Percentiles rank a stretch among this genome's conserved stretches.
Conservation (phyloP, 768 basidiomycete species). For the Leccinum incarnatum region DNA sequence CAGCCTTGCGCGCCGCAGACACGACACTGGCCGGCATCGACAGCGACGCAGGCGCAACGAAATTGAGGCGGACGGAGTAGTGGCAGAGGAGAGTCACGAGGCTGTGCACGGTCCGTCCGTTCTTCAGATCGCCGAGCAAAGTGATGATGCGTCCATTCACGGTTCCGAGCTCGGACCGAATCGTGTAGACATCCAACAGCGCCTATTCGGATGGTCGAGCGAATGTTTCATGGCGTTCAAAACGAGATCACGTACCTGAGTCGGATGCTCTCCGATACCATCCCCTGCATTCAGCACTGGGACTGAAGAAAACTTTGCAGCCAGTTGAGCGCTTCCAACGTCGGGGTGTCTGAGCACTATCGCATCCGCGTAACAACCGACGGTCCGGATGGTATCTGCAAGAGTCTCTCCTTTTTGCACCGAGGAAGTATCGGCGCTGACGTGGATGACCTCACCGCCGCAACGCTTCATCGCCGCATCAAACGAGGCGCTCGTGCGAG, state of each 20-base stretch:
- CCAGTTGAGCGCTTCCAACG: slow-evolving; percentile 88
- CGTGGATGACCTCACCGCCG: slow-evolving; percentile 91
- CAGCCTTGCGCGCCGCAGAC: slow-evolving; percentile 77
- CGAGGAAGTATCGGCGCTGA: slow-evolving; percentile 78
- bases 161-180: slow-evolving; percentile 95
- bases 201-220: slow-evolving; percentile 45
- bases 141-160: slow-evolving; percentile 96
- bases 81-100: slow-evolving; percentile 88
- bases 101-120: slow-evolving; percentile 96
- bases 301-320: slow-evolving; percentile 95
- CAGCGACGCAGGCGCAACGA: slow-evolving; percentile 84
- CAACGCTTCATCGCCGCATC: slow-evolving; percentile 99
- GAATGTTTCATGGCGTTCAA: neutral
- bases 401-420: slow-evolving; percentile 92
- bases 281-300: slow-evolving; percentile 97
- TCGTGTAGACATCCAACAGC: slow-evolving; percentile 86
- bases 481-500: slow-evolving; percentile 92
- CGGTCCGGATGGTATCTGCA: slow-evolving; percentile 89
- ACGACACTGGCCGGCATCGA: slow-evolving; percentile 89
- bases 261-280: slow-evolving; percentile 96
- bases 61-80: slow-evolving; percentile 93
- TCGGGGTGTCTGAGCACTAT: slow-evolving; percentile 94
- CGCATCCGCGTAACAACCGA: slow-evolving; percentile 94
- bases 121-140: slow-evolving; percentile 93
- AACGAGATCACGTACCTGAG: slow-evolving; percentile 59